Conservation (phyloP, 495 filamentous ascomycete genomes). For the Aspergillus asperescens region DNA sequence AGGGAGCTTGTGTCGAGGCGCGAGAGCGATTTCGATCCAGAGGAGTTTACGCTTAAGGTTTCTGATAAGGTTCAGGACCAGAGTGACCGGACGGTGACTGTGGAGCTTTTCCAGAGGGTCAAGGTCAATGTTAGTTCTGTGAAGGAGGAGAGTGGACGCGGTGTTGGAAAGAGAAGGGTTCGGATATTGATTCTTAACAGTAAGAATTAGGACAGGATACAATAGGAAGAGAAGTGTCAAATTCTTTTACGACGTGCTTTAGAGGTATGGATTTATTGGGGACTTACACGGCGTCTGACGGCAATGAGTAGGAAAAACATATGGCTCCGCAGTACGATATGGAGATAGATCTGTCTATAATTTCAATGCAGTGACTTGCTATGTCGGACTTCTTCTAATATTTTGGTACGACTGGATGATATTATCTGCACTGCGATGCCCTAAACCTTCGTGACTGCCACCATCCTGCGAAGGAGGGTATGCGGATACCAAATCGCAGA, state of each 20-base stretch:
- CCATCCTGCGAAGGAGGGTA: slow-evolving; percentile 29
- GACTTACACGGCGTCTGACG: not conserved
- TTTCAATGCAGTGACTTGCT: not conserved
- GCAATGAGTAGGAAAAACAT: not conserved
- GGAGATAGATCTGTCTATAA: not conserved
- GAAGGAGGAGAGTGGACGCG: slow-evolving; percentile 66
- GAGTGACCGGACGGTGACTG: slow-evolving; percentile 48
- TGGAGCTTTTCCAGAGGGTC: slow-evolving; percentile 89
- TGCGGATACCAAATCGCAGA: slow-evolving; percentile 25
- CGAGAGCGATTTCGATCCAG: slow-evolving; percentile 73
- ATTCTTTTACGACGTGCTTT: not conserved
- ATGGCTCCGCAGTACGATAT: not conserved
- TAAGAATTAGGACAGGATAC: slow-evolving; percentile 5
- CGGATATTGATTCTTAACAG: slow-evolving; percentile 34
- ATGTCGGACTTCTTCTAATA: not conserved
- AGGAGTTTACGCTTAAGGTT: slow-evolving; percentile 68
- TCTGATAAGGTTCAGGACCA: slow-evolving; percentile 42
- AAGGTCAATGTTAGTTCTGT: slow-evolving; percentile 81
- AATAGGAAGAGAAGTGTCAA: not conserved
- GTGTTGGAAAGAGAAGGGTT: slow-evolving; percentile 80
- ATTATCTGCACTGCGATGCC: not conserved
- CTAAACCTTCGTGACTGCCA: slow-evolving; percentile 33
- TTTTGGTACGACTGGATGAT: not conserved
- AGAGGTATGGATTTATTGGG: not conserved
- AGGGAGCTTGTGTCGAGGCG: slow-evolving; percentile 39